These are phyloP conservation scores for Golubevia pallescens DNA, from an alignment of 1,284 basidiomycete species.

Conservation along the genomic window DNA sequence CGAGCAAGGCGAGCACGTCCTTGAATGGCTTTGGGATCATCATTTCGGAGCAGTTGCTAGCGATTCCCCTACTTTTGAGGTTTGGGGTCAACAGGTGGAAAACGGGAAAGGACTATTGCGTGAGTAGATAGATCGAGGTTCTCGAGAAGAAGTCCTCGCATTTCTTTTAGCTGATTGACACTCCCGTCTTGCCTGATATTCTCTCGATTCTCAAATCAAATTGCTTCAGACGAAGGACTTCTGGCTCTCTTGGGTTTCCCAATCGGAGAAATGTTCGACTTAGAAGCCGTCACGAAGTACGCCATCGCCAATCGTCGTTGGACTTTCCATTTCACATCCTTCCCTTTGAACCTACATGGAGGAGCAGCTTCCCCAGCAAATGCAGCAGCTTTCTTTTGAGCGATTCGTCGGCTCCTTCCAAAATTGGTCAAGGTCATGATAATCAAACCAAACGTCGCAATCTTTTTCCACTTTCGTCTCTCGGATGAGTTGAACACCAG, in stretches of 20 bases:
- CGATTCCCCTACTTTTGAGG: conserved; percentile 45
- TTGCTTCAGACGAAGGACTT: conserved; percentile 39
- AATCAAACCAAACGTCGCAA: too few species aligned
- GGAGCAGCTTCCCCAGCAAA: conserved; percentile 67
- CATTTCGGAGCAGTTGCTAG: conserved; percentile 48
- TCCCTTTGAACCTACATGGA: conserved; percentile 65
- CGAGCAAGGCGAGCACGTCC: conserved; percentile 68
- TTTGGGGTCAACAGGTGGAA: conserved; percentile 6
- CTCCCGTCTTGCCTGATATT: background rate
- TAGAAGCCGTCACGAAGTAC: conserved; percentile 60
- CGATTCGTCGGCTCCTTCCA: too few species aligned
- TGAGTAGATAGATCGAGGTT: background rate
- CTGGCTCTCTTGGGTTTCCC: conserved; percentile 39
- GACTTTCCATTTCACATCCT: conserved; percentile 66
- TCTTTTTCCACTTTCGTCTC: too few species aligned
- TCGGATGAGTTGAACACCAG: too few species aligned
- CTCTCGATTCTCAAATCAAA: background rate
- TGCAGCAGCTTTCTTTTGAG: too few species aligned
- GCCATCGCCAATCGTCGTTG: conserved; percentile 58
- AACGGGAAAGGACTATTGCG: background rate
- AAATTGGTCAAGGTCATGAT: too few species aligned
- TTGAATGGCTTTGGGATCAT: conserved; percentile 42
- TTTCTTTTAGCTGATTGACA: too few species aligned
- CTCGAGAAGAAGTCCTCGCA: too few species aligned
- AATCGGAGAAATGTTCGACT: conserved; percentile 67